phyloP scores from a whole-genome alignment of 306 rosid species.

The Malus sieversii region DNA sequence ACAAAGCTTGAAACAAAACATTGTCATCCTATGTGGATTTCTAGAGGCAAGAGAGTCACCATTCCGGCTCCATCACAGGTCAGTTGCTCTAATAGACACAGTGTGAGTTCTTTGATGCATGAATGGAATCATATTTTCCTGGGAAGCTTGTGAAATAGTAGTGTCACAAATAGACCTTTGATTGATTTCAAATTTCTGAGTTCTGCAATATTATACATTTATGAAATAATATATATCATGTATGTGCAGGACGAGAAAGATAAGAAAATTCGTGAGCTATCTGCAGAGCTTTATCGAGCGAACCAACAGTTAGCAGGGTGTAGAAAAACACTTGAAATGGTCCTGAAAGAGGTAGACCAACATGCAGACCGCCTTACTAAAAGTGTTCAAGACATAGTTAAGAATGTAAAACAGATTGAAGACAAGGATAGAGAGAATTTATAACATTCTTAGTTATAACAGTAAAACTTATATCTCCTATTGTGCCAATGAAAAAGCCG shows the following conservation, averaged over 20 bases:
- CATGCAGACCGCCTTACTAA: conserved; percentile 1
- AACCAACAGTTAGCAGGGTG: conserved; percentile 1
- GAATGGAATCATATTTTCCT: neutral
- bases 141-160: neutral
- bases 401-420: neutral
- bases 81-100: neutral
- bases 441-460: neutral
- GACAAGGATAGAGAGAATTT: neutral
- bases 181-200: neutral
- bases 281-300: neutral
- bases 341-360: neutral
- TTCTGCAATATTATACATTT: neutral
- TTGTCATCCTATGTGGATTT: neutral
- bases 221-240: neutral
- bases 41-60: conserved; percentile 2
- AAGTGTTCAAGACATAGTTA: neutral
- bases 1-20: conserved; percentile 5
- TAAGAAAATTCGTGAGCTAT: conserved; percentile 2
- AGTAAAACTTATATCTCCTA: neutral
- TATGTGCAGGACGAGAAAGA: neutral
- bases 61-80: conserved; percentile 4
- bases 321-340: neutral
- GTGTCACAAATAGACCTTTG: neutral
- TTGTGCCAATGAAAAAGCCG: neutral
- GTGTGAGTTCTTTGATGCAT: neutral